phyloP scores from a whole-genome alignment of 169 alveolate genomes.

The Eimeria praecox region DNA sequence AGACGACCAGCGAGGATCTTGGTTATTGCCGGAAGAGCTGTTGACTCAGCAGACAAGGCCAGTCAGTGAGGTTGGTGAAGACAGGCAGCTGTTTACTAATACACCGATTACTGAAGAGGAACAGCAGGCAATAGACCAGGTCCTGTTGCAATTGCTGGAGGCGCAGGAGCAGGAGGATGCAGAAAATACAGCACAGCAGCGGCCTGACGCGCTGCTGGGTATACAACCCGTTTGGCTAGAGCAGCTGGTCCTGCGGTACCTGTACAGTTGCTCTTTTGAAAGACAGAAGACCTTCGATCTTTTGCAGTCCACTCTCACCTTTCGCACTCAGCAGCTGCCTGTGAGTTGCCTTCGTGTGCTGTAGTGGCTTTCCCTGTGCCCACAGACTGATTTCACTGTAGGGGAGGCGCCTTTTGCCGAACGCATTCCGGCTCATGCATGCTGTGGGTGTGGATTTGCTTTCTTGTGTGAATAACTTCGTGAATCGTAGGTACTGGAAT shows the following conservation, averaged over 20 bases:
- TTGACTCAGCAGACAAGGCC: background rate
- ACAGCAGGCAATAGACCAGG: slow-evolving; percentile 57
- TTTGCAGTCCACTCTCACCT: too few relatives aligned
- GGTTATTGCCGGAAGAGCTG: slow-evolving; percentile 52
- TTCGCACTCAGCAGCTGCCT: too few relatives aligned
- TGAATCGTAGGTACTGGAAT: too few relatives aligned
- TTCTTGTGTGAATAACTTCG: too few relatives aligned
- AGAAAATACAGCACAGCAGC: background rate
- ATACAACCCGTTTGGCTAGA: slow-evolving; percentile 41
- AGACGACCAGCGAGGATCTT: slow-evolving; percentile 52
- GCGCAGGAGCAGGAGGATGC: background rate
- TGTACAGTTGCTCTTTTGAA: too few relatives aligned
- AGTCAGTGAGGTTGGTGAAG: slow-evolving; percentile 11
- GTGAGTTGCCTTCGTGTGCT: too few relatives aligned
- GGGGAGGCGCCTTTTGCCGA: too few relatives aligned
- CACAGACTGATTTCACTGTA: too few relatives aligned
- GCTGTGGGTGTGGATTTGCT: too few relatives aligned
- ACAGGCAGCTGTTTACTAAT: slow-evolving; percentile 57
- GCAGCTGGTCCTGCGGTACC: slow-evolving; percentile 45
- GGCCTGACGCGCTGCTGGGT: background rate
- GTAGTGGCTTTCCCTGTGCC: too few relatives aligned
- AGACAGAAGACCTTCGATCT: too few relatives aligned
- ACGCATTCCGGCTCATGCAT: too few relatives aligned
- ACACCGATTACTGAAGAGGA: slow-evolving; percentile 58
- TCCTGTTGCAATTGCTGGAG: slow-evolving; percentile 5